A percentile compares a stretch with the other conserved stretches of the same genome.
Evolutionary conservation across 2,329 filamentous ascomycete species (phyloP).

Genomic region (Penicillium hesseltinei): DNA sequence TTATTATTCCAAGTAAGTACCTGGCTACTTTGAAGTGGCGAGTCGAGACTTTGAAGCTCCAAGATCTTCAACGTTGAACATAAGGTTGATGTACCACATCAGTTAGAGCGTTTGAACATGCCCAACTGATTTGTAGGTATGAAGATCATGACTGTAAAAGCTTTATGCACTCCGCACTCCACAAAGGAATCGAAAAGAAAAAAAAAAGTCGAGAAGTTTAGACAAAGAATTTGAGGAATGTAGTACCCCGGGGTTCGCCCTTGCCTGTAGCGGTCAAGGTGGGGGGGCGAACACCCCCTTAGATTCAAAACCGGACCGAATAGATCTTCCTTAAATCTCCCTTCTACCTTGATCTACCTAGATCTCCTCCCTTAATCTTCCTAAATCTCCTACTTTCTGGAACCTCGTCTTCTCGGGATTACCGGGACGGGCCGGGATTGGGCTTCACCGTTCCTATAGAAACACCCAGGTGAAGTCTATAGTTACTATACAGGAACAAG

Average conservation of each 20-base stretch:
- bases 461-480: not conserved
- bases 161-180: not conserved
- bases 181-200: not conserved
- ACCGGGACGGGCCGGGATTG: constrained; percentile 11
- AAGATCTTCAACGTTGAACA: not conserved
- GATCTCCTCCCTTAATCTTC: not conserved
- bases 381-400: too few relatives aligned
- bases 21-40: not conserved
- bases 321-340: not conserved
- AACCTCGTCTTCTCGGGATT: constrained; percentile 1
- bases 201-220: not conserved
- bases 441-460: constrained; percentile 2
- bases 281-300: not conserved
- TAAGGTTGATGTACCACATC: not conserved
- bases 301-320: not conserved
- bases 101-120: not conserved
- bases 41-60: not conserved
- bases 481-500: not conserved
- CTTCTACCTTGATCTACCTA: not conserved
- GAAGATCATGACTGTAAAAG: not conserved
- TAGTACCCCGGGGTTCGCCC: constrained; percentile 6
- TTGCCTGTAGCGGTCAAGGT: constrained; percentile 7
- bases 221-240: constrained; percentile 3
- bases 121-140: not conserved
- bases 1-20: not conserved